Evolutionary conservation across 2,329 filamentous ascomycete genomes (phyloP).

Genomic region (Blastomyces silverae): DNA sequence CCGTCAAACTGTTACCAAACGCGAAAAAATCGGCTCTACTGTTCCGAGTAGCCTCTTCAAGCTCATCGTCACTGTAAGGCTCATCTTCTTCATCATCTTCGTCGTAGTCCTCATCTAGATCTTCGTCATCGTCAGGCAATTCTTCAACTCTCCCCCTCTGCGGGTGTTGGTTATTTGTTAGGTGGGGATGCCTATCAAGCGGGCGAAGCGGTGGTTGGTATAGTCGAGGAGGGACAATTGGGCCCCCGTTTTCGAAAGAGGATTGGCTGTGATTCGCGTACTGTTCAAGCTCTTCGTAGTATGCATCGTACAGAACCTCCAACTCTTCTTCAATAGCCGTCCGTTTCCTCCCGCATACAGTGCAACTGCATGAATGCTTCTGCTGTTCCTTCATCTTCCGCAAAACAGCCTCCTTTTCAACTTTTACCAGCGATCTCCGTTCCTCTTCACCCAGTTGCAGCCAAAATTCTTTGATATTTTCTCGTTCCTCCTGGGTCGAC

Average conservation of each 20-base stretch:
- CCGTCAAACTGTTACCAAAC: slow-evolving; percentile 94
- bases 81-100: slow-evolving; percentile 66
- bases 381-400: slow-evolving; percentile 99
- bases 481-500: slow-evolving; percentile 84
- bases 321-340: slow-evolving; percentile 97
- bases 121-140: slow-evolving; percentile 51
- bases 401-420: slow-evolving; percentile 95
- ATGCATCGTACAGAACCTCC: slow-evolving; percentile 94
- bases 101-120: slow-evolving; percentile 52
- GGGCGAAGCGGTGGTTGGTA: slow-evolving; percentile 51
- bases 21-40: slow-evolving; percentile 78
- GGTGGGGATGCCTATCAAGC: slow-evolving; percentile 52
- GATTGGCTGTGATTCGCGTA: slow-evolving; percentile 81
- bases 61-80: slow-evolving; percentile 58
- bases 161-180: slow-evolving; percentile 53
- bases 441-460: slow-evolving; percentile 88
- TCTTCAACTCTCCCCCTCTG: slow-evolving; percentile 64
- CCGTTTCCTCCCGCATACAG: slow-evolving; percentile 90
- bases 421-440: slow-evolving; percentile 89
- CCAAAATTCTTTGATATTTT: slow-evolving; percentile 98
- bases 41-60: slow-evolving; percentile 57
- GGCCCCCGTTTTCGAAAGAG: slow-evolving; percentile 52
- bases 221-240: slow-evolving; percentile 62
- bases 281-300: slow-evolving; percentile 96
- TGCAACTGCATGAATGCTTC: slow-evolving; percentile 97